Evolutionary conservation across 108 stramenopile species (phyloP), one percentile per base, ranked within the genome.

Genomic region (Cylindrotheca closterium): DNA sequence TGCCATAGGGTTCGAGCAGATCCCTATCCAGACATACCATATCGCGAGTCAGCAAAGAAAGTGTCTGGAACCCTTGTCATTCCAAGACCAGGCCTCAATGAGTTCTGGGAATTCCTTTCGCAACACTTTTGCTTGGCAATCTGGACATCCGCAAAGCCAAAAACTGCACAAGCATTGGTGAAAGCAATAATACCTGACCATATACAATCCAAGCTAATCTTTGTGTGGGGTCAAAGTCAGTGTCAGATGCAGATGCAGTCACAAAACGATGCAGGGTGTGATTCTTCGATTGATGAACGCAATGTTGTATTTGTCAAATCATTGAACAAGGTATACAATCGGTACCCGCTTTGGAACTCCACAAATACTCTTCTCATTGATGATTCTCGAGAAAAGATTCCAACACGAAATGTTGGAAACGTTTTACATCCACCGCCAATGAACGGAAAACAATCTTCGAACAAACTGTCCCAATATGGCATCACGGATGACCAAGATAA

Each of bases 381-480:
- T 51, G 92, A 93, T 77, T 87, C 87, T 29, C 88, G 85, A 0
- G 81, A 89, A 30, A 93, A 93, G 62, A 84, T 83, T 53, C 77
- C 73, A 25, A 48, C 45, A 33, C 7, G 37, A 75, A 55, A 59
- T 51, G 67, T 52, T 28, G 28, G 27, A 23, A 89, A 93, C 74
- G 79, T 85, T 12, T 30, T 93, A 23, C 88, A 93, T 64, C 92
- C 92, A 45, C 79, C 81, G 42, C 67, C 86, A 21, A 53, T 93
- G 8, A 53, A 81, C 59, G 91, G 91, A 26, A 80, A 73, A n/a
- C n/a, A n/a, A n/a, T n/a, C n/a, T n/a, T n/a, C n/a, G n/a, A n/a
- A n/a, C n/a, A n/a, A n/a, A n/a, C n/a, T n/a, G n/a, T n/a, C n/a
- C n/a, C n/a, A n/a, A n/a, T n/a, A n/a, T n/a, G n/a, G n/a, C n/a